These are phyloP conservation scores for Parietichytrium sp. DNA, from an alignment of 108 stramenopile genomes.

Conservation along the genomic window DNA sequence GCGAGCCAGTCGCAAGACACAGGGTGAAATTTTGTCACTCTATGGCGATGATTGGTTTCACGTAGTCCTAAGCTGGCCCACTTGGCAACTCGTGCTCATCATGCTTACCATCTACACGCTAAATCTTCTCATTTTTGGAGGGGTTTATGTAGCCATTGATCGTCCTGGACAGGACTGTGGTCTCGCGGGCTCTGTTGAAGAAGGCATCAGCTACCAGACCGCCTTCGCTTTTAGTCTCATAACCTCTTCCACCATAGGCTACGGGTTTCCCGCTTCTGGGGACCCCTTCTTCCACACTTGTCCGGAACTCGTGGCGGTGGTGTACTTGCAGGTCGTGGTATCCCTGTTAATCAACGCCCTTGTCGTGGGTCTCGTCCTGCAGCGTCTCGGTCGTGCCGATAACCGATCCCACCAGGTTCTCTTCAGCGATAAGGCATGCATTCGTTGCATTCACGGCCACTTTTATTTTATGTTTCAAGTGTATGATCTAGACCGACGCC, in stretches of 20 bases:
- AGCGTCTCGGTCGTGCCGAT: slow-evolving; percentile 62
- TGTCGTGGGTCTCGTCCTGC: slow-evolving; percentile 72
- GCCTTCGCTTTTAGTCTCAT: slow-evolving; percentile 76
- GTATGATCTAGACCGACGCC: slow-evolving; percentile 68
- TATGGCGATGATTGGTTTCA: slow-evolving; percentile 73
- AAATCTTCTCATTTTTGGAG: slow-evolving; percentile 67
- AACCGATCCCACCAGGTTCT: slow-evolving; percentile 68
- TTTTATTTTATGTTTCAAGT: slow-evolving; percentile 54
- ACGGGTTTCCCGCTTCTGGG: slow-evolving; percentile 54
- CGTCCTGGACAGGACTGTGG: slow-evolving; percentile 60
- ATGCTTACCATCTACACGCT: slow-evolving; percentile 67
- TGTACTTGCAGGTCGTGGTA: slow-evolving; percentile 62
- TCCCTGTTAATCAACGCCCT: slow-evolving; percentile 78
- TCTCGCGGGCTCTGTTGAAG: slow-evolving; percentile 53
- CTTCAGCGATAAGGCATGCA: slow-evolving; percentile 69
- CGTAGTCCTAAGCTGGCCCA: slow-evolving; percentile 63
- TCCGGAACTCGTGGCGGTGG: slow-evolving; percentile 40
- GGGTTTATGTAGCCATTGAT: slow-evolving; percentile 64
- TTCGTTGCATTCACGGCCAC: slow-evolving; percentile 53
- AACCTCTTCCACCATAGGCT: slow-evolving; percentile 77
- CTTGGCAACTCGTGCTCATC: slow-evolving; percentile 46
- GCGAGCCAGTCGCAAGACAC: neutral
- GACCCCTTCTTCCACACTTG: slow-evolving; percentile 75
- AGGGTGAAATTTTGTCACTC: neutral
- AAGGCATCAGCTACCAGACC: slow-evolving; percentile 16